Percentiles rank a stretch among this genome's conserved stretches.
Conservation (phyloP, 352 stramenopile species). For the Globisporangium spinosum region DNA sequence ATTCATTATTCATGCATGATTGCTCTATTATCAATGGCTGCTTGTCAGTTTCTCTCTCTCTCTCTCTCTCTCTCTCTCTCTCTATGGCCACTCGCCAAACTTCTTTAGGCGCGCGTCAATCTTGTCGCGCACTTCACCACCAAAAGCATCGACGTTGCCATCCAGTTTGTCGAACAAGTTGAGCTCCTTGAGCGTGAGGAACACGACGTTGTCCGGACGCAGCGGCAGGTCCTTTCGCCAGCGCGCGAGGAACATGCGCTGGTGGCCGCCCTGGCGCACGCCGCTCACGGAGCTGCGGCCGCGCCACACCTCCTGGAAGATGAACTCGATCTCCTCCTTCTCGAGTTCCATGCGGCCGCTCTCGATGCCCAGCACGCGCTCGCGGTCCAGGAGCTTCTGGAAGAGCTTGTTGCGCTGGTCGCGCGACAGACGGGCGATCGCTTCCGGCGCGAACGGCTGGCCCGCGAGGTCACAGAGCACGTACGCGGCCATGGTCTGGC, state of each 20-base stretch:
- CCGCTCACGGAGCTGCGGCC: slow-evolving; percentile 68
- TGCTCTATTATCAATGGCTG: slow-evolving; percentile 3
- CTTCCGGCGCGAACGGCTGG: slow-evolving; percentile 84
- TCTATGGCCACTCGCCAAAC: slow-evolving; percentile 52
- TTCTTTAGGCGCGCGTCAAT: slow-evolving; percentile 61
- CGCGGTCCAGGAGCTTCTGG: slow-evolving; percentile 76
- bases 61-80: slow-evolving; percentile 1
- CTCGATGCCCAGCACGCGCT: slow-evolving; percentile 58
- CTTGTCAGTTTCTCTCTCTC: slow-evolving; percentile 9
- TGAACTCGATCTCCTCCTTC: slow-evolving; percentile 87
- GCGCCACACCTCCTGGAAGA: slow-evolving; percentile 86
- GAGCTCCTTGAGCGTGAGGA: slow-evolving; percentile 82
- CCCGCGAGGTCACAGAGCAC: slow-evolving; percentile 92
- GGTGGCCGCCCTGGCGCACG: slow-evolving; percentile 64
- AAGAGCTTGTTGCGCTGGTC: slow-evolving; percentile 86
- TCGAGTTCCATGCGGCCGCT: slow-evolving; percentile 60
- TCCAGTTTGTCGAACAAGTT: slow-evolving; percentile 40
- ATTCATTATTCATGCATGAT: not conserved
- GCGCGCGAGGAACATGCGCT: slow-evolving; percentile 80
- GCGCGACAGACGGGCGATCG: slow-evolving; percentile 62
- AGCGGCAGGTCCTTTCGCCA: slow-evolving; percentile 70
- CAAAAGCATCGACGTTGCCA: slow-evolving; percentile 62
- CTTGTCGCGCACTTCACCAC: slow-evolving; percentile 51
- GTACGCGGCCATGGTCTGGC: slow-evolving; percentile 94
- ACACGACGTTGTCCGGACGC: slow-evolving; percentile 83